phyloP scores from a whole-genome alignment of 257 asterid genomes.

The Solanum paucissectum region DNA sequence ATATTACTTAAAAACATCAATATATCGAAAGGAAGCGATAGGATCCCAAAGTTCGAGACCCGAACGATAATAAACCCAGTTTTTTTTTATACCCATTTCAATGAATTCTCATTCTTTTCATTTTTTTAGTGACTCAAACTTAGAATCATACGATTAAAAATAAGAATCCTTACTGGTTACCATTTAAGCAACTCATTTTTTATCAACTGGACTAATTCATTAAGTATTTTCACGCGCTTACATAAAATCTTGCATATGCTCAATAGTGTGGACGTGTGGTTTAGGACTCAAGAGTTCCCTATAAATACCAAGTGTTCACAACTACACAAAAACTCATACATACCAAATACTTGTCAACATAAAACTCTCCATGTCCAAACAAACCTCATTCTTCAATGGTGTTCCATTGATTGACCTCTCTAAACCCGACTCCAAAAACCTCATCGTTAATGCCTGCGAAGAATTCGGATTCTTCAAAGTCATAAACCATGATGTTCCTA shows the following conservation, averaged over 20 bases:
- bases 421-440: slow-evolving; percentile 42
- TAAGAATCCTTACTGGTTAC: rapidly evolving
- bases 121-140: neutral
- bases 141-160: neutral
- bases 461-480: slow-evolving; percentile 80
- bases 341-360: neutral
- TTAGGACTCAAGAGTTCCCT: neutral
- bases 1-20: neutral
- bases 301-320: neutral
- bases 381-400: slow-evolving; percentile 25
- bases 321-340: neutral
- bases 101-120: rapidly evolving
- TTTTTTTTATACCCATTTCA: too few relatives aligned
- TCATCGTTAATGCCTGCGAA: slow-evolving; percentile 62
- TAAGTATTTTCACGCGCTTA: too few relatives aligned
- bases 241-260: neutral
- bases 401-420: slow-evolving; percentile 74
- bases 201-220: too few relatives aligned
- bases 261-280: neutral
- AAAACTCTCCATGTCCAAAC: slow-evolving; percentile 13
- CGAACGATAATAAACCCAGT: neutral
- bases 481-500: slow-evolving; percentile 53
- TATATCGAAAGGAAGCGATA: neutral
- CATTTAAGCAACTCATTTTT: too few relatives aligned
- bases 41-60: neutral